phyloP scores from a whole-genome alignment of 768 basidiomycete genomes.

The Mycena floridula region DNA sequence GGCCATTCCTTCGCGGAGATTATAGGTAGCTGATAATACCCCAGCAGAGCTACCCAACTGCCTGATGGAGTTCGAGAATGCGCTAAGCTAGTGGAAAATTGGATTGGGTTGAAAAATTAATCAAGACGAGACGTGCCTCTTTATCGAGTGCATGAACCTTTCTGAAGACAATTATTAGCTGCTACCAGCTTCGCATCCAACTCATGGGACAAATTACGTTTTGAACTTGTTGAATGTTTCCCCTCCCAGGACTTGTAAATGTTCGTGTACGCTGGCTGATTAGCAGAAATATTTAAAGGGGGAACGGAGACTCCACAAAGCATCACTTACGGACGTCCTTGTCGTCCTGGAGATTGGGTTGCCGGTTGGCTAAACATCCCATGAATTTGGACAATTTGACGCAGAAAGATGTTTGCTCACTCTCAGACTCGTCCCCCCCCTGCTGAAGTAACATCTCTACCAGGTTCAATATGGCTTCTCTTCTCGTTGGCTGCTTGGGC shows the following conservation, averaged over 20 bases:
- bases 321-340: constrained; percentile 55
- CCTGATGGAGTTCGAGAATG: constrained; percentile 71
- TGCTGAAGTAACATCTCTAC: constrained; percentile 40
- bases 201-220: constrained; percentile 30
- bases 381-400: not conserved
- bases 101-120: not conserved
- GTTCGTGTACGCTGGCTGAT: constrained; percentile 61
- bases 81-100: constrained; percentile 47
- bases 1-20: constrained; percentile 62
- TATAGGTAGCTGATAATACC: constrained; percentile 67
- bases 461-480: constrained; percentile 43
- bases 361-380: constrained; percentile 26
- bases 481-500: too few relatives aligned
- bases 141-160: constrained; percentile 58
- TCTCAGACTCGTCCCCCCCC: constrained; percentile 21
- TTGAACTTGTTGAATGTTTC: constrained; percentile 61
- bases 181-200: constrained; percentile 4
- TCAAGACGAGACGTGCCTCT: constrained; percentile 34
- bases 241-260: constrained; percentile 61
- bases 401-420: not conserved
- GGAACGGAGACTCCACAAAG: not conserved
- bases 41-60: constrained; percentile 75
- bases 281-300: constrained; percentile 1
- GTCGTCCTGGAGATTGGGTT: constrained; percentile 56
- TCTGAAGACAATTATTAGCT: constrained; percentile 23